A percentile compares a stretch with the other conserved stretches of the same genome.
These are phyloP conservation scores for Sherardia arvensis DNA, from an alignment of 257 asterid genomes.

Conservation along the genomic window DNA sequence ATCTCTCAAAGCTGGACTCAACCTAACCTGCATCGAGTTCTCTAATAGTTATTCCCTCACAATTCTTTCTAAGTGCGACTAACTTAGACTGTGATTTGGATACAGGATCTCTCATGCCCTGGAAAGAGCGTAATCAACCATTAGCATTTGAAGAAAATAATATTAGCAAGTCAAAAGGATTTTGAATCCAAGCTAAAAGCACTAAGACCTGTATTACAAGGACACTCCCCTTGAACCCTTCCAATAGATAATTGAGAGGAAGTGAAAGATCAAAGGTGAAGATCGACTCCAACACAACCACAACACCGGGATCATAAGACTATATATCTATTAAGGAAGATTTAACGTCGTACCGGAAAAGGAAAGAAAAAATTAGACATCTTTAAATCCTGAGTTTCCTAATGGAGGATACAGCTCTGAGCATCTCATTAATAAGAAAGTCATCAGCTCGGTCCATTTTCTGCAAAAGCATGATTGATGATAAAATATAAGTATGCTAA, in stretches of 20 bases:
- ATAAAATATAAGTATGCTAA: slow-evolving; percentile 3
- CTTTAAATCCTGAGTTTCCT: not conserved
- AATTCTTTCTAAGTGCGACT: slow-evolving; percentile 49
- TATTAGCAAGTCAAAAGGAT: not conserved
- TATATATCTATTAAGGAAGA: slow-evolving; percentile 44
- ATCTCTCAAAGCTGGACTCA: slow-evolving; percentile 5
- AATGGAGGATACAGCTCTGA: slow-evolving; percentile 85
- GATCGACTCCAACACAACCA: slow-evolving; percentile 63
- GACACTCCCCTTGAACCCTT: slow-evolving; percentile 45
- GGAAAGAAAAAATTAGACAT: not conserved
- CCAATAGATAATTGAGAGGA: slow-evolving; percentile 72
- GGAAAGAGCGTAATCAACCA: slow-evolving; percentile 8
- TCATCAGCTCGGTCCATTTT: slow-evolving; percentile 57
- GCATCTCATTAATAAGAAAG: slow-evolving; percentile 63
- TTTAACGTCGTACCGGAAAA: not conserved
- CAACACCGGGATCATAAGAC: slow-evolving; percentile 85
- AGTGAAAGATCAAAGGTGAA: slow-evolving; percentile 81
- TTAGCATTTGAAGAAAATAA: slow-evolving; percentile 2
- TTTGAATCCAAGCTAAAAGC: slow-evolving; percentile 1
- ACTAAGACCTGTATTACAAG: slow-evolving; percentile 61
- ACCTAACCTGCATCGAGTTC: slow-evolving; percentile 71
- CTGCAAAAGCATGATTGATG: slow-evolving; percentile 35
- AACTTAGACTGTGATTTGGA: slow-evolving; percentile 46
- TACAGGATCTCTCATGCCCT: slow-evolving; percentile 91
- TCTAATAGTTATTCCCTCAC: slow-evolving; percentile 44